Percentiles rank a stretch among this genome's conserved stretches.
These are phyloP conservation scores for Geosmithia putterillii DNA, from an alignment of 2,329 filamentous ascomycete genomes.

Conservation along the genomic window DNA sequence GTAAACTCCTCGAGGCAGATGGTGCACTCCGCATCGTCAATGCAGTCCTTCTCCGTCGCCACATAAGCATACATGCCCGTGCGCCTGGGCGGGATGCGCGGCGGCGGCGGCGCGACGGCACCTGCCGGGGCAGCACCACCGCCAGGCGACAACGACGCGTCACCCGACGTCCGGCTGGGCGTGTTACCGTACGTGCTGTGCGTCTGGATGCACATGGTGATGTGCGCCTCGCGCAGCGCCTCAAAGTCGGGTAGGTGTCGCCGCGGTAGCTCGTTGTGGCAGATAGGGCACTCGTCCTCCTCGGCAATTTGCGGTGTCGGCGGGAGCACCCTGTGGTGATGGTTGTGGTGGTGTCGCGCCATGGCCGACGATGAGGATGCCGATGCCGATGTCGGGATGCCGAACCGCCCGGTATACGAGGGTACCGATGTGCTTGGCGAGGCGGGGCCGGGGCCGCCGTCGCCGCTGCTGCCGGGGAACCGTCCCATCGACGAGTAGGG, in stretches of 20 bases:
- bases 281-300: slow-evolving; percentile 71
- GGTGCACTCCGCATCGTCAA: slow-evolving; percentile 55
- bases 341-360: slow-evolving; percentile 4
- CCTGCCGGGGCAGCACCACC: background rate
- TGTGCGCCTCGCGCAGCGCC: slow-evolving; percentile 42
- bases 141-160: slow-evolving; percentile 7
- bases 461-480: background rate
- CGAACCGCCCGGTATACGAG: slow-evolving; percentile 17
- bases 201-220: slow-evolving; percentile 41
- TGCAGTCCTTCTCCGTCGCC: slow-evolving; percentile 56
- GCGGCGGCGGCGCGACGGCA: slow-evolving; percentile 4
- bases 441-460: too few species aligned
- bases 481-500: slow-evolving; percentile 13
- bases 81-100: slow-evolving; percentile 25
- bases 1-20: slow-evolving; percentile 57
- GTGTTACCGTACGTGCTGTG: slow-evolving; percentile 36
- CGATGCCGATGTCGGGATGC: slow-evolving; percentile 5
- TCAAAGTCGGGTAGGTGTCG: slow-evolving; percentile 40
- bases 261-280: slow-evolving; percentile 57
- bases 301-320: slow-evolving; percentile 45
- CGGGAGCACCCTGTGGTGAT: slow-evolving; percentile 23
- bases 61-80: slow-evolving; percentile 52
- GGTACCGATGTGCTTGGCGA: slow-evolving; percentile 4
- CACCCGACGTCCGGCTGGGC: background rate
- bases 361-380: slow-evolving; percentile 20